Base-by-base conservation (phyloP, 2,329 filamentous ascomycete species). In the Periconia digitata region DNA sequence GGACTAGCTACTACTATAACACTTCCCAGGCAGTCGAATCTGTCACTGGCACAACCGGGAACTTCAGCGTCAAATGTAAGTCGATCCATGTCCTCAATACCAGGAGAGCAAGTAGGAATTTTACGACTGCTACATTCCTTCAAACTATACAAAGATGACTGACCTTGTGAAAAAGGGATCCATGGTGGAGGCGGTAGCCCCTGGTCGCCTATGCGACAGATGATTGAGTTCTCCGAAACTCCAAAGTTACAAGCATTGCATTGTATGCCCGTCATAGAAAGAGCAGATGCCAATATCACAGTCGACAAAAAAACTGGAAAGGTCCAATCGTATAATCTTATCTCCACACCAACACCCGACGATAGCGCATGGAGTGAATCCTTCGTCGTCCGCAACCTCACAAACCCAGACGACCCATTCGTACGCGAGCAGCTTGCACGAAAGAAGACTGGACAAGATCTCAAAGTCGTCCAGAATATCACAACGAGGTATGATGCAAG, bases 231-330 rank as follows among this genome's bases (percentile, higher is more conserved):
- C 43, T 15, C 40, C 21, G 16, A 50, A 41, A 12, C 41, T 1
- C 58, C 58, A 18, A 38, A 34, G 2, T 44, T 56, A 15, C 43
- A 50, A 23, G 35, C 47, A 6, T 17, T 55, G 10, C 50, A 48
- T 40, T 60, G 56, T 23, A 45, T 44, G 40, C 56, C 56, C 4
- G 32, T 54, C 32, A 53, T 54, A 27, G 56, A 56, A 32, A 46
- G 24, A 8, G 40, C 46, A 1, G 42, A 43, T 24, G 54, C 56
- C 4, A 39, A 46, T 1, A 32, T 62, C 13, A 52, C 39, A 1
- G 43, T 60, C 1, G 44, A 50, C 13, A 41, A 47, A 8, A 29
- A 40, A 8, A 43, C 42, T 6, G 47, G 53, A 5, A 20, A 43
- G 13, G 46, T 59, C 2, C 18, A 52, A 7, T 44, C 37, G 12